phyloP scores from a whole-genome alignment of 1,139 yeast species.

The Kodamaea arcana region DNA sequence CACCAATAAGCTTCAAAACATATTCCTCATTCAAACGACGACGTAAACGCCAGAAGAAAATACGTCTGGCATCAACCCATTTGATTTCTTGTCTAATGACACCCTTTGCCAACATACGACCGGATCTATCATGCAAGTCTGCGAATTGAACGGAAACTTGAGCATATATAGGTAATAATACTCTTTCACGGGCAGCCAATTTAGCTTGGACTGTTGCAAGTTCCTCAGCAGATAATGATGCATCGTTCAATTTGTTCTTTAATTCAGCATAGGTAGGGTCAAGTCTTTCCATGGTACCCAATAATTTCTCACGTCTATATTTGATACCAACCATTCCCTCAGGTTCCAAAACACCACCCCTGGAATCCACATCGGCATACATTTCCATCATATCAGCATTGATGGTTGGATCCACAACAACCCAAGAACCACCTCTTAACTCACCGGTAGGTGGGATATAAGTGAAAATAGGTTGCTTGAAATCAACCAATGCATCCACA shows the following conservation, averaged over 20 bases:
- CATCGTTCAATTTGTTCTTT: constrained; percentile 52
- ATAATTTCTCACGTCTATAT: constrained; percentile 87
- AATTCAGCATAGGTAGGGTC: constrained; percentile 72
- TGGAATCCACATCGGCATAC: constrained; percentile 95
- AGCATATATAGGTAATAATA: constrained; percentile 79
- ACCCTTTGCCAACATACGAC: constrained; percentile 95
- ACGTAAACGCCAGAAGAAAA: constrained; percentile 98
- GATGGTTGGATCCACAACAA: constrained; percentile 97
- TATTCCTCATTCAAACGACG: constrained; percentile 94
- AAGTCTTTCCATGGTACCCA: constrained; percentile 85
- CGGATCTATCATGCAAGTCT: constrained; percentile 94
- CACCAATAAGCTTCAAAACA: constrained; percentile 69
- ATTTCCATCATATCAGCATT: constrained; percentile 97
- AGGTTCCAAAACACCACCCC: constrained; percentile 98
- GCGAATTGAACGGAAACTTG: constrained; percentile 96
- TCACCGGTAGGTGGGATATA: constrained; percentile 98
- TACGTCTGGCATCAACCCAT: constrained; percentile 87
- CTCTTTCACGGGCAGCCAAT: constrained; percentile 74
- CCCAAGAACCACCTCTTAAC: constrained; percentile 99
- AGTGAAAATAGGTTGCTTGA: constrained; percentile 93
- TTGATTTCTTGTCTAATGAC: constrained; percentile 79
- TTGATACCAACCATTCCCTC: constrained; percentile 99
- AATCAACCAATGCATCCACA: constrained; percentile 94
- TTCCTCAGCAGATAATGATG: constrained; percentile 58
- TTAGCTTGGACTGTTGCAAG: constrained; percentile 61